Evolutionary conservation across 768 basidiomycete species (phyloP).

Genomic region (Phlebiopsis gigantea): DNA sequence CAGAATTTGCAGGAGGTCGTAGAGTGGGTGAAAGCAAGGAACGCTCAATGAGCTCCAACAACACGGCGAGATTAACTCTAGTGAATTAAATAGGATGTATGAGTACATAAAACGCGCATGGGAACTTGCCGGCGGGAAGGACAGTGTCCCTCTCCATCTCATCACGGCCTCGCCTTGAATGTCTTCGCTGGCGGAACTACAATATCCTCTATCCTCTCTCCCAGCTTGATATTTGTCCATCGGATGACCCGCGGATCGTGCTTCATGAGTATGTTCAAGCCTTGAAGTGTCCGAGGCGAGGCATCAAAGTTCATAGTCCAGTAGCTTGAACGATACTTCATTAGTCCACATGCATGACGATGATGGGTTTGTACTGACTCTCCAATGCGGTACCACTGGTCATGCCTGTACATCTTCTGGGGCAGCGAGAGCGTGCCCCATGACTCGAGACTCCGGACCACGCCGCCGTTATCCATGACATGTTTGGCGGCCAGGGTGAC

Average conservation of each 20-base stretch:
- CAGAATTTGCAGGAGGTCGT: conserved; percentile 31
- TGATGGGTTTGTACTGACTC: conserved; percentile 53
- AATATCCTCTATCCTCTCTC: conserved; percentile 66
- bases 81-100: conserved; percentile 5
- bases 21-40: conserved; percentile 28
- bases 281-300: conserved; percentile 61
- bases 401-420: conserved; percentile 64
- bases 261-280: conserved; percentile 63
- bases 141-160: not conserved
- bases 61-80: not conserved
- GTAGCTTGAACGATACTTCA: conserved; percentile 47
- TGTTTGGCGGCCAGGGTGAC: conserved; percentile 67
- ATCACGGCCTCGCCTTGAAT: not conserved
- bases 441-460: conserved; percentile 74
- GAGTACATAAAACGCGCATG: not conserved
- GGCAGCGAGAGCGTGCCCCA: conserved; percentile 73
- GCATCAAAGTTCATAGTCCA: conserved; percentile 92
- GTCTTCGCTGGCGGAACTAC: conserved; percentile 32
- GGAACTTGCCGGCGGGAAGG: not conserved
- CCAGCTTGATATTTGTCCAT: conserved; percentile 77
- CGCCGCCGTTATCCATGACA: conserved; percentile 70
- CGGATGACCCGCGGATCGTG: conserved; percentile 80
- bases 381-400: conserved; percentile 51
- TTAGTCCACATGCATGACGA: not conserved
- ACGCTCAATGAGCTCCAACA: not conserved